Percentiles rank a stretch among this genome's conserved stretches.
Conservation (phyloP, 495 filamentous ascomycete species). For the Venustampulla echinocandica region DNA sequence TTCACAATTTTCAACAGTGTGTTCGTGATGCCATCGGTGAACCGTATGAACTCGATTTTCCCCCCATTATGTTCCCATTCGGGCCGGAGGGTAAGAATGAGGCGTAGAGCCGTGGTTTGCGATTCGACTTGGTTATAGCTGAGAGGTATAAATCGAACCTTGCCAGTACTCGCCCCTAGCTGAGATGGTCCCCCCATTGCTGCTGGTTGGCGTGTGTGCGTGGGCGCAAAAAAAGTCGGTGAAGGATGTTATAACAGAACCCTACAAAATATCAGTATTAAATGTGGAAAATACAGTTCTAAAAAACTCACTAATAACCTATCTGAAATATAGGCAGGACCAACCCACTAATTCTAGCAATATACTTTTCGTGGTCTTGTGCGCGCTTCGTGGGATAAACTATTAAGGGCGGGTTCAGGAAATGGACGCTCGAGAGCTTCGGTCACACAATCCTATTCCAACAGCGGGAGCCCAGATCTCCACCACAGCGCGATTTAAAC, state of each 20-base stretch:
- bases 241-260: slow-evolving; percentile 1
- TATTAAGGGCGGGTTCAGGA: no score
- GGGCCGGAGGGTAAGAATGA: slow-evolving; percentile 72
- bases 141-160: slow-evolving; percentile 54
- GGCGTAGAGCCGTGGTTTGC: slow-evolving; percentile 62
- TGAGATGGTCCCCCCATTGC: slow-evolving; percentile 1
- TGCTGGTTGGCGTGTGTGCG: slow-evolving; percentile 4
- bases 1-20: slow-evolving; percentile 88
- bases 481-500: no score
- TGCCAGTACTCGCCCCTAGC: slow-evolving; percentile 1
- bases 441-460: no score
- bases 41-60: slow-evolving; percentile 78
- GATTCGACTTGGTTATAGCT: slow-evolving; percentile 69
- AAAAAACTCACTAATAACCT: no score
- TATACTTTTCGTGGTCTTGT: no score
- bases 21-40: slow-evolving; percentile 98
- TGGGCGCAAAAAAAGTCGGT: slow-evolving; percentile 15
- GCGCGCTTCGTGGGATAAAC: no score
- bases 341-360: no score
- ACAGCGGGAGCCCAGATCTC: no score
- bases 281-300: no score
- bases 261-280: no score
- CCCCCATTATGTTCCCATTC: slow-evolving; percentile 71
- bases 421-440: no score
- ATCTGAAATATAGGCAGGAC: no score